Conservation (phyloP, 805 yeast species). For the Candida maris region DNA sequence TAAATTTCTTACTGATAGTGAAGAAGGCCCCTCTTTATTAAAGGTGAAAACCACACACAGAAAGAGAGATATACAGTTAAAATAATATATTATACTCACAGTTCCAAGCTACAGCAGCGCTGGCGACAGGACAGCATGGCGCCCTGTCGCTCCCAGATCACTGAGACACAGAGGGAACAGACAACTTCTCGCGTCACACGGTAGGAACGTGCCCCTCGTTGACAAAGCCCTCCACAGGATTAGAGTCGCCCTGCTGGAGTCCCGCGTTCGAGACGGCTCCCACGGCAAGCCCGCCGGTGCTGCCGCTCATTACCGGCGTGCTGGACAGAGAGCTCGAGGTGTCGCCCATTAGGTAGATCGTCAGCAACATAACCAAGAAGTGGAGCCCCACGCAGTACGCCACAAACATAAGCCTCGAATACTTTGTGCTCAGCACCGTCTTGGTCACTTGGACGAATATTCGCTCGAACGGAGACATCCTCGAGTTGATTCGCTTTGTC, state of each 20-base stretch:
- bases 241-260: neutral
- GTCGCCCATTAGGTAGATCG: conserved; percentile 46
- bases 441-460: conserved; percentile 70
- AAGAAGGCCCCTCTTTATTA: too few relatives aligned
- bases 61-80: too few relatives aligned
- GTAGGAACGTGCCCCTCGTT: conserved; percentile 4
- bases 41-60: too few relatives aligned
- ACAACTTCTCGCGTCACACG: too few relatives aligned
- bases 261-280: conserved; percentile 15
- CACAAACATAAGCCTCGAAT: conserved; percentile 69
- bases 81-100: too few relatives aligned
- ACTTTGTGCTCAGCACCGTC: conserved; percentile 68
- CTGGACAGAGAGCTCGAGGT: conserved; percentile 9
- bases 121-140: too few relatives aligned
- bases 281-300: conserved; percentile 27
- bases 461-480: conserved; percentile 74
- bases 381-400: conserved; percentile 75
- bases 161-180: too few relatives aligned
- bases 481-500: conserved; percentile 67
- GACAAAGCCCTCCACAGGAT: neutral
- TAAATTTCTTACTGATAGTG: too few relatives aligned
- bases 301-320: conserved; percentile 15
- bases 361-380: conserved; percentile 61
- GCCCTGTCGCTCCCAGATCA: too few relatives aligned
- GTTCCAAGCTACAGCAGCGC: too few relatives aligned